These are phyloP conservation scores for Naganishia randhawae DNA, from an alignment of 768 basidiomycete species.

Conservation along the genomic window DNA sequence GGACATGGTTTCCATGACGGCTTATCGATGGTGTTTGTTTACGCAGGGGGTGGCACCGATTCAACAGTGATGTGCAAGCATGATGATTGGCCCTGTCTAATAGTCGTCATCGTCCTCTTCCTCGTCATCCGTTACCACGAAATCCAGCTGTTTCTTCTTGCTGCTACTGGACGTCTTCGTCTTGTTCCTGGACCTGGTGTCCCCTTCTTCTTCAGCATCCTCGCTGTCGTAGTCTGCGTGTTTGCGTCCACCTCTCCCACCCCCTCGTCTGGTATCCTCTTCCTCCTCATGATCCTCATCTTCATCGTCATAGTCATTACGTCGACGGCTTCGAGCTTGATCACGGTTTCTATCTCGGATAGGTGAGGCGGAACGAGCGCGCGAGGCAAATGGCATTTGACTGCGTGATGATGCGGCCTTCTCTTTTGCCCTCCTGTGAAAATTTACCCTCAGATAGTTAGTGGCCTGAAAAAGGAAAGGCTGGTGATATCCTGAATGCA, in stretches of 20 bases:
- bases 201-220: constrained; percentile 57
- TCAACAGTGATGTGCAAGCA: background rate
- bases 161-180: background rate
- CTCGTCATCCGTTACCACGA: background rate
- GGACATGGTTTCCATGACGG: background rate
- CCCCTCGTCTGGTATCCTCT: constrained; percentile 81
- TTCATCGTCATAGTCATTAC: constrained; percentile 25
- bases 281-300: constrained; percentile 61
- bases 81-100: background rate
- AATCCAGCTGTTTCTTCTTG: background rate
- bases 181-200: background rate
- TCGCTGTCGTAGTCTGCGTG: constrained; percentile 13
- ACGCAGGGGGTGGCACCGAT: background rate
- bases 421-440: constrained; percentile 10
- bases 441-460: background rate
- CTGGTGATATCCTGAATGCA: background rate
- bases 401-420: constrained; percentile 15
- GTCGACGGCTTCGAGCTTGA: constrained; percentile 24
- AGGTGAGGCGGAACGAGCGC: constrained; percentile 31
- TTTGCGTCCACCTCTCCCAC: background rate
- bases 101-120: constrained; percentile 1
- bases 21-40: background rate
- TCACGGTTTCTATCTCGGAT: constrained; percentile 33
- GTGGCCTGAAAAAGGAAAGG: background rate
- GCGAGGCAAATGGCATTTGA: constrained; percentile 31